phyloP scores from a whole-genome alignment of 768 basidiomycete genomes.

The Suillus alpinus region DNA sequence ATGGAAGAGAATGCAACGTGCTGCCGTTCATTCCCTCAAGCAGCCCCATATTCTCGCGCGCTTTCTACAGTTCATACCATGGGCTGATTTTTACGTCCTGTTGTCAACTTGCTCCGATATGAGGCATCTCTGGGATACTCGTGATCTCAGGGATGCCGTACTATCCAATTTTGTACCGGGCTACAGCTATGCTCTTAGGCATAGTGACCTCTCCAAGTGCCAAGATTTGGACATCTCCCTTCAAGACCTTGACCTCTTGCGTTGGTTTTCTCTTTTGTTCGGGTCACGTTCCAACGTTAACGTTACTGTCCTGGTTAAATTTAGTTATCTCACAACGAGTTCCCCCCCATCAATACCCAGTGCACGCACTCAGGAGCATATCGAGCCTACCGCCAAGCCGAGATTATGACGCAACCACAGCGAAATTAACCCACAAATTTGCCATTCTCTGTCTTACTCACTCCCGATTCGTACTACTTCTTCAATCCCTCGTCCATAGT shows the following conservation, averaged over 20 bases:
- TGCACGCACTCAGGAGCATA: conserved; percentile 57
- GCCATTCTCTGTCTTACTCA: conserved; percentile 56
- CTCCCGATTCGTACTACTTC: conserved; percentile 69
- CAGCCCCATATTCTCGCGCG: conserved; percentile 33
- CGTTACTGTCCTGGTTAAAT: conserved; percentile 3
- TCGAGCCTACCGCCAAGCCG: conserved; percentile 32
- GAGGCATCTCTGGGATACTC: conserved; percentile 30
- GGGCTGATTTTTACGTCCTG: conserved; percentile 41
- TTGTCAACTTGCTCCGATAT: conserved; percentile 33
- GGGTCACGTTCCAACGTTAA: conserved; percentile 10
- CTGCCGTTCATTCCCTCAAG: conserved; percentile 25
- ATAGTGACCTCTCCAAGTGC: conserved; percentile 37
- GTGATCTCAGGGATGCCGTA: conserved; percentile 36
- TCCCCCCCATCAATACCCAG: conserved; percentile 69
- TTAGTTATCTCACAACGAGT: conserved; percentile 64
- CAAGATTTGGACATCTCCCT: conserved; percentile 53
- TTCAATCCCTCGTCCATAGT: conserved; percentile 72
- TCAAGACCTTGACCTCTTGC: conserved; percentile 58
- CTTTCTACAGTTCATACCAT: conserved; percentile 31
- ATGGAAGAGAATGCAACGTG: conserved; percentile 28
- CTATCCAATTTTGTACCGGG: conserved; percentile 56
- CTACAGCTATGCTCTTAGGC: conserved; percentile 44
- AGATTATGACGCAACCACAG: conserved; percentile 25
- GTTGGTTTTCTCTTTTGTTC: conserved; percentile 43
- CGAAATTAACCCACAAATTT: conserved; percentile 33